Conservation (phyloP, 768 basidiomycete genomes). For the Vararia minispora region DNA sequence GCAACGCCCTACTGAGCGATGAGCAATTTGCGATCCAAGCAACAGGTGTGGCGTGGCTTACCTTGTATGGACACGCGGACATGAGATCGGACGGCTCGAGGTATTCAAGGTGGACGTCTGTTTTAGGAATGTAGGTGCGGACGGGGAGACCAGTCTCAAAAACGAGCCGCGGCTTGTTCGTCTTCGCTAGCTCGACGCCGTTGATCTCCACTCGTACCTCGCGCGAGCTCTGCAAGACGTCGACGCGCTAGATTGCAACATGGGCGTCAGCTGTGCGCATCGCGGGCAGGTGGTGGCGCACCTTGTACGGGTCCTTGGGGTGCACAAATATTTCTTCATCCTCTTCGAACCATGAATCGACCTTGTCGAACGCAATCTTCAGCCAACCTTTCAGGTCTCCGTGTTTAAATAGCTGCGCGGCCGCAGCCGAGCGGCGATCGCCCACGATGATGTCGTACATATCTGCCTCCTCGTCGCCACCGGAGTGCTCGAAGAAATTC, state of each 20-base stretch:
- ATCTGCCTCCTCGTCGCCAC: slow-evolving; percentile 21
- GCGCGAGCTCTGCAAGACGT: slow-evolving; percentile 48
- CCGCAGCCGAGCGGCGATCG: slow-evolving; percentile 25
- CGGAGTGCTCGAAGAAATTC: slow-evolving; percentile 26
- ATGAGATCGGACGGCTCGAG: slow-evolving; percentile 35
- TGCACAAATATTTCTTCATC: slow-evolving; percentile 51
- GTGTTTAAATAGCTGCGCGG: slow-evolving; percentile 25
- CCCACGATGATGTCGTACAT: slow-evolving; percentile 38
- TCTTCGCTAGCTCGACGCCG: slow-evolving; percentile 54
- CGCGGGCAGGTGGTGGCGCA: slow-evolving; percentile 15
- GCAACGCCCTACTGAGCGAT: slow-evolving; percentile 42
- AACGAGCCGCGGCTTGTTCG: slow-evolving; percentile 39
- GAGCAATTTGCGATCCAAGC: too few relatives aligned
- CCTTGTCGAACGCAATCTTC: slow-evolving; percentile 37
- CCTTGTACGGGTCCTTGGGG: slow-evolving; percentile 64
- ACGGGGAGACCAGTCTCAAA: slow-evolving; percentile 47
- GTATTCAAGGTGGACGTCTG: slow-evolving; percentile 39
- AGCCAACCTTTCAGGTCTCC: slow-evolving; percentile 35
- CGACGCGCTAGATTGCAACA: slow-evolving; percentile 45
- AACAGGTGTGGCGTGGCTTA: too few relatives aligned
- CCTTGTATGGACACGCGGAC: slow-evolving; percentile 58
- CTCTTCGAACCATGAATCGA: slow-evolving; percentile 62
- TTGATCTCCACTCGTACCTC: slow-evolving; percentile 49
- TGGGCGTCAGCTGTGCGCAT: not conserved
- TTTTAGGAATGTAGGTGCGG: slow-evolving; percentile 51